A percentile compares a stretch with the other conserved stretches of the same genome.
phyloP scores from a whole-genome alignment of 179 eudicot species.

The Spinacia oleracea region DNA sequence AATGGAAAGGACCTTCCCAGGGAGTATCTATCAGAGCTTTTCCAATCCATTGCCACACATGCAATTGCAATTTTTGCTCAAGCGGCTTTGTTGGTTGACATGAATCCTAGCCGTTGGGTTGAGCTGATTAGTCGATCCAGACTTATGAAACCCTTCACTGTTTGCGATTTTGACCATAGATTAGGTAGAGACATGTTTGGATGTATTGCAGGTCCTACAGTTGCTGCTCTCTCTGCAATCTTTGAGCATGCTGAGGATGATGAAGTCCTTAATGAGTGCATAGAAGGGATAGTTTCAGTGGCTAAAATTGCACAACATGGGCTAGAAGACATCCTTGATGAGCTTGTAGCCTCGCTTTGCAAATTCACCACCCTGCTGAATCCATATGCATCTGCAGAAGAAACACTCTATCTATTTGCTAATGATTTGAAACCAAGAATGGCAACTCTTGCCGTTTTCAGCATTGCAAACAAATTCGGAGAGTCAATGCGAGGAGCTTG shows the following conservation, averaged over 20 bases:
- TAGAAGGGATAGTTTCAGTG: constrained; percentile 77
- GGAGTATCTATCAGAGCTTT: constrained; percentile 81
- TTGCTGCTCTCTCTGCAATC: constrained; percentile 77
- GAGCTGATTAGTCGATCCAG: constrained; percentile 68
- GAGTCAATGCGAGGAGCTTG: constrained; percentile 80
- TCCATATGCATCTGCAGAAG: constrained; percentile 95
- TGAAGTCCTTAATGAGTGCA: constrained; percentile 76
- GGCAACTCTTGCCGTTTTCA: constrained; percentile 91
- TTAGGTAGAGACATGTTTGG: constrained; percentile 95
- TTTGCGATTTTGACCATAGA: constrained; percentile 59
- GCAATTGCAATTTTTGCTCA: constrained; percentile 58
- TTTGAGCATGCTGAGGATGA: constrained; percentile 93
- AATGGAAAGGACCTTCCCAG: constrained; percentile 90
- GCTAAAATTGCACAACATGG: constrained; percentile 75
- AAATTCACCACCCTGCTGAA: constrained; percentile 84
- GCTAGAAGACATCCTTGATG: constrained; percentile 80
- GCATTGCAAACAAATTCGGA: constrained; percentile 80
- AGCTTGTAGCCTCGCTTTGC: constrained; percentile 79
- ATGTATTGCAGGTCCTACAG: constrained; percentile 81
- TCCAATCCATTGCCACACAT: constrained; percentile 70
- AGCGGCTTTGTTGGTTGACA: constrained; percentile 45
- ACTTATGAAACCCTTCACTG: constrained; percentile 41
- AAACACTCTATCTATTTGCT: constrained; percentile 79
- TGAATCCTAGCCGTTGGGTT: constrained; percentile 87
- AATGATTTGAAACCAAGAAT: constrained; percentile 90